Evolutionary conservation across 2,329 filamentous ascomycete genomes (phyloP).

Genomic region (Paecilomyces sp.): DNA sequence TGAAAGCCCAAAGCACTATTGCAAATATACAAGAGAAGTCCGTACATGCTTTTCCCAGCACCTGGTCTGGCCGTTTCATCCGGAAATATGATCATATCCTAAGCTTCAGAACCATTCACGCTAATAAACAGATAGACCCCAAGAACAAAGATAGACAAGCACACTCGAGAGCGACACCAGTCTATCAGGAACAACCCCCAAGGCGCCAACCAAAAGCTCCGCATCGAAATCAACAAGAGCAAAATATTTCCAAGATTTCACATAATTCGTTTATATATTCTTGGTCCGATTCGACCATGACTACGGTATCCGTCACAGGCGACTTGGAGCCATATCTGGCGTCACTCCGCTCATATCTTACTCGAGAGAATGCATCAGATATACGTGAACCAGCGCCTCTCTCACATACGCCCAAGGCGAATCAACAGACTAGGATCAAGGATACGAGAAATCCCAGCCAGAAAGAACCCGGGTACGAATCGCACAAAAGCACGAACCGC

Average conservation of each 20-base stretch:
- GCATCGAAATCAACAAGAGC: not conserved
- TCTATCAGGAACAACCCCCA: not conserved
- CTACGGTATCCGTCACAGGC: constrained; percentile 22
- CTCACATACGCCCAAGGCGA: not conserved
- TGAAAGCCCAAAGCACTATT: not conserved
- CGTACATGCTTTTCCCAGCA: not conserved
- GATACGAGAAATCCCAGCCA: constrained; percentile 8
- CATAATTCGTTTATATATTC: not conserved
- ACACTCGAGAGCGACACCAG: not conserved
- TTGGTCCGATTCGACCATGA: constrained; percentile 11
- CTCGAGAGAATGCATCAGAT: not conserved
- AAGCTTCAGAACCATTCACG: constrained; percentile 7
- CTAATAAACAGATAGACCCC: constrained; percentile 9
- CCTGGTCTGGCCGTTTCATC: not conserved
- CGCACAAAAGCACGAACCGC: not conserved
- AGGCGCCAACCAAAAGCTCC: not conserved
- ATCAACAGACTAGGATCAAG: not conserved
- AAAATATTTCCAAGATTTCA: not conserved
- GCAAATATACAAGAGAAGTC: not conserved
- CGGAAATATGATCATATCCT: not conserved
- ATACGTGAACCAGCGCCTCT: not conserved
- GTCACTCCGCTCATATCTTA: constrained; percentile 21
- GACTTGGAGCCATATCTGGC: constrained; percentile 23
- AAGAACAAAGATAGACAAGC: constrained; percentile 3
- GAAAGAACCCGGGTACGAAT: constrained; percentile 28